Evolutionary conservation across 768 basidiomycete species (phyloP).

Genomic region (Boletus rubropictus): DNA sequence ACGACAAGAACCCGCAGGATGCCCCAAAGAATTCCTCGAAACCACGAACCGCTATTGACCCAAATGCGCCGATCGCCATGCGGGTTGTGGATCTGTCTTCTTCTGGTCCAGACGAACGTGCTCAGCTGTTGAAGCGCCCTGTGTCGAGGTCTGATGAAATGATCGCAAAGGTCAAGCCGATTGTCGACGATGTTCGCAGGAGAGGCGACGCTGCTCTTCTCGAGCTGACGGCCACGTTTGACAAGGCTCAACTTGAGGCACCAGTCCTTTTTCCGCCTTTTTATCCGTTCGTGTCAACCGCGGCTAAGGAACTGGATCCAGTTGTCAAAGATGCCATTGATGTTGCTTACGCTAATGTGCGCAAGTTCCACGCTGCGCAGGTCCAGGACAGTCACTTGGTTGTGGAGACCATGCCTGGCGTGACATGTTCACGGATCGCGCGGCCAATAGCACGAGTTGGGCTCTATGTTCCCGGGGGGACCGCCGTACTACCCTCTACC

Average conservation of each 20-base stretch:
- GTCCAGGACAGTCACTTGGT: conserved; percentile 59
- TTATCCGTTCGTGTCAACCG: conserved; percentile 35
- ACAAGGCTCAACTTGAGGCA: conserved; percentile 66
- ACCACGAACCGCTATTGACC: conserved; percentile 19
- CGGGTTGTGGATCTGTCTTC: conserved; percentile 57
- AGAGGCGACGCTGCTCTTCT: conserved; percentile 84
- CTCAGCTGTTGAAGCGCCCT: conserved; percentile 75
- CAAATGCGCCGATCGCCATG: conserved; percentile 64
- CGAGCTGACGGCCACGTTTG: conserved; percentile 89
- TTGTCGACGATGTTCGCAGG: conserved; percentile 79
- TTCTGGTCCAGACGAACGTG: conserved; percentile 47
- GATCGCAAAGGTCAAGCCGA: conserved; percentile 88
- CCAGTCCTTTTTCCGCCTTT: conserved; percentile 80
- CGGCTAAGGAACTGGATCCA: conserved; percentile 54
- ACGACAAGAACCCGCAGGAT: conserved; percentile 15
- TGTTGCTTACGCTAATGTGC: conserved; percentile 84
- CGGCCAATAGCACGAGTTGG: conserved; percentile 95
- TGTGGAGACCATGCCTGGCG: conserved; percentile 98
- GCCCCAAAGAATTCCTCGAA: conserved; percentile 28
- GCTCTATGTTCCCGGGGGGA: conserved; percentile 95
- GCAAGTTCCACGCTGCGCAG: conserved; percentile 88
- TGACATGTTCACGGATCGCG: conserved; percentile 91
- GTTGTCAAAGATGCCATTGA: conserved; percentile 79
- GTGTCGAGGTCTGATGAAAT: conserved; percentile 62
- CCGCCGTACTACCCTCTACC: conserved; percentile 92